Percentiles rank a stretch among this genome's conserved stretches.
Conservation (phyloP, 1,284 basidiomycete genomes). For the Ganoderma multipileum region DNA sequence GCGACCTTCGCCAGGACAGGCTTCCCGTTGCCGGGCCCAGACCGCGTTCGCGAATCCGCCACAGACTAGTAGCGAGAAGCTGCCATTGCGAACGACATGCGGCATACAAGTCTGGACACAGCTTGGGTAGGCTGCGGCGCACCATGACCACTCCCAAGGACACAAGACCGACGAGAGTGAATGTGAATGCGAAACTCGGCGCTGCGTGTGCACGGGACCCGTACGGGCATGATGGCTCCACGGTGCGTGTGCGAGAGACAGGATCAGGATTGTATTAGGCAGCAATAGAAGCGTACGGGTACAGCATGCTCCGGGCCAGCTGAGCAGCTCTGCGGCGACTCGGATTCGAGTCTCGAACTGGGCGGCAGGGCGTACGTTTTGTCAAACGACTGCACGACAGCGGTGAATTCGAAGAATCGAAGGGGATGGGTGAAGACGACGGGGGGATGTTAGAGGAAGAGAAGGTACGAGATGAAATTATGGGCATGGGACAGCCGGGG, state of each 20-base stretch:
- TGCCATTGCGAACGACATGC: background rate
- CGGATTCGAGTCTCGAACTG: background rate
- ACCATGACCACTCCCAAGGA: no score
- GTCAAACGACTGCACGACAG: background rate
- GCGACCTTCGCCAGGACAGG: background rate
- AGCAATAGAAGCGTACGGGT: constrained; percentile 10
- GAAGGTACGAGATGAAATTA: background rate
- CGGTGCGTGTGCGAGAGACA: background rate
- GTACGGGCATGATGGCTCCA: background rate
- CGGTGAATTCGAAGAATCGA: background rate
- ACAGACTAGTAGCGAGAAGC: background rate
- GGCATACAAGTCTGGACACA: background rate
- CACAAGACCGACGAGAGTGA: background rate
- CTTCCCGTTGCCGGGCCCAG: background rate
- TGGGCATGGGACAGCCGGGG: background rate
- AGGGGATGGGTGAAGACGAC: background rate
- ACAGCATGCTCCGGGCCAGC: constrained; percentile 1
- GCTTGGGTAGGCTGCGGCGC: no score
- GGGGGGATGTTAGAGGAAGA: background rate
- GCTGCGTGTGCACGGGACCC: background rate
- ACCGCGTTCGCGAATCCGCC: background rate
- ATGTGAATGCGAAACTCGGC: background rate
- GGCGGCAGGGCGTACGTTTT: background rate
- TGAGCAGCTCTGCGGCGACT: background rate
- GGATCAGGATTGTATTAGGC: constrained; percentile 9